Evolutionary conservation across 2,329 filamentous ascomycete genomes (phyloP), one percentile per base, ranked within the genome.

Genomic region (Macroventuria anomochaeta): DNA sequence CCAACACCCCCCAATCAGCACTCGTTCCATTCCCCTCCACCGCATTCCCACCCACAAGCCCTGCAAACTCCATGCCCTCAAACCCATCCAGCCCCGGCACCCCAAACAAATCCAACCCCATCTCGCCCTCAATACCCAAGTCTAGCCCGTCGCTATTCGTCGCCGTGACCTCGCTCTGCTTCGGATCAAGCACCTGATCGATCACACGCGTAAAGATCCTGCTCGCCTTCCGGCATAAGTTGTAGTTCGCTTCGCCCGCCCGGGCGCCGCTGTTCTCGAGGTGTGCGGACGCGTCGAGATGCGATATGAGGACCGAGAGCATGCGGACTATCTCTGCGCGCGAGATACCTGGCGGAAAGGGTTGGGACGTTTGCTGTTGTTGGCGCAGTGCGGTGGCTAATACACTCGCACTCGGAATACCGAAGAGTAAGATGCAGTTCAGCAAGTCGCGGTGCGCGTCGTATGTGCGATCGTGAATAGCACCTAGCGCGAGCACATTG

Each of bases 281-380:
- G 25, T 69, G 62, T 2, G 63, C 60, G 1, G 67, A 63, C 3
- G 67, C 61, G 25, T 77, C 75, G 1, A 78, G 64, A 42, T 77
- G 73, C 2, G 66, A 68, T 13, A 76, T 75, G 13, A 79, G 69
- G 0, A 78, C 75, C 26, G 69, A 72, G 0, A 78, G 53, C 59
- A 71, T 73, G 5, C 76, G 74, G 31, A 78, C 73, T 3, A 76
- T 69, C 10, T 72, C 70, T 0, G 69, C 58, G 15, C 74, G 62
- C 0, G 73, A 74, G 2, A 75, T 69, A 1, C 59, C 63, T 6
- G 64, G 61, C 0, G 72, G 71, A 23, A 77, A 71, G 5, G 67
- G 61, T 15, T 64, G 58, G 33, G 25, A 59, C 11, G 55, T 73
- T 41, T 38, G 51, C 1, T 65, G 59, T 43, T 71, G 70, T 46